Evolutionary conservation across 192 early-diverging fungal species (phyloP).

Genomic region (Haplosporangium gracile): DNA sequence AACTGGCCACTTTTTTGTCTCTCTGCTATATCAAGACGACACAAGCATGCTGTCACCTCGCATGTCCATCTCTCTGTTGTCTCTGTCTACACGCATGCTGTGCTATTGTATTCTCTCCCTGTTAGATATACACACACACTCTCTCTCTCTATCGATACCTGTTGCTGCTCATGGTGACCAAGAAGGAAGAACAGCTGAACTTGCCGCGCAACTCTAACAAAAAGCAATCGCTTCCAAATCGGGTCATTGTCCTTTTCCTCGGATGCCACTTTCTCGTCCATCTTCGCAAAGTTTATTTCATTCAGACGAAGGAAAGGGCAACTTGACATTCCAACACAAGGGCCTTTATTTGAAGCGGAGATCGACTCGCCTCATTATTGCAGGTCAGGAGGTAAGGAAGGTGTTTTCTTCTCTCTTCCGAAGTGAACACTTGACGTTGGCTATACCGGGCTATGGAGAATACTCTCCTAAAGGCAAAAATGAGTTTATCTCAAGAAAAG

Average conservation of each 20-base stretch:
- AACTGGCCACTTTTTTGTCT: neutral
- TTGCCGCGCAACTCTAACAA: no score
- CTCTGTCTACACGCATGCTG: neutral
- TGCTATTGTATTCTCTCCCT: neutral
- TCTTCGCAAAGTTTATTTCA: neutral
- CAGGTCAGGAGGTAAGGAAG: neutral
- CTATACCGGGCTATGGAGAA: neutral
- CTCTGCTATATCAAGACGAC: neutral
- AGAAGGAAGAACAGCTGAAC: no score
- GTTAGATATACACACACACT: no score
- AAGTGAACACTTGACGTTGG: no score
- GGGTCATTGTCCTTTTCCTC: neutral
- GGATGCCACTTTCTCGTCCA: constrained; percentile 8
- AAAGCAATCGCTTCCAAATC: neutral
- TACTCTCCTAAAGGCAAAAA: no score
- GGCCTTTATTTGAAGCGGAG: neutral
- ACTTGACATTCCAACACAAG: neutral
- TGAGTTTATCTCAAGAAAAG: neutral
- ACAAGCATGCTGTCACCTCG: constrained; percentile 3
- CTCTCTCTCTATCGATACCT: no score
- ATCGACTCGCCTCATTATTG: neutral
- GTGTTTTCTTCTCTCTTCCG: neutral
- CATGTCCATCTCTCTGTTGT: neutral
- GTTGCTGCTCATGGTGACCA: no score
- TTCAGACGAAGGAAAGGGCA: neutral